Percentiles rank a stretch among this genome's conserved stretches.
phyloP scores from a whole-genome alignment of 495 filamentous ascomycete genomes.

The Podospora tetraspora region DNA sequence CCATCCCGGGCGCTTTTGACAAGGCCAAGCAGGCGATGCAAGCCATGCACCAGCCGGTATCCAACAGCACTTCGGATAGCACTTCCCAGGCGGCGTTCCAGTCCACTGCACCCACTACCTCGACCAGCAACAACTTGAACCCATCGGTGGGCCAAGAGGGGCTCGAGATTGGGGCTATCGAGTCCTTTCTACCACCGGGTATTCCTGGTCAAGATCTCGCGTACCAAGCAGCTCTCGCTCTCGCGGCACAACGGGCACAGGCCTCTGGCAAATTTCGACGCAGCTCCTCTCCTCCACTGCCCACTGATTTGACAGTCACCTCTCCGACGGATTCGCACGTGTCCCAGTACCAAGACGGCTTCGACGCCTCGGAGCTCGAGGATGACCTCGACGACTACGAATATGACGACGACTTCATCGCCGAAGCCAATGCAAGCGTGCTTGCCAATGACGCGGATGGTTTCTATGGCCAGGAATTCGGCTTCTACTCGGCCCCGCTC shows the following conservation, averaged over 20 bases:
- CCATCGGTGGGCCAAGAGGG: conserved; percentile 12
- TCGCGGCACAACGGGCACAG: conserved; percentile 69
- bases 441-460: conserved; percentile 87
- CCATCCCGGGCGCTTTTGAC: conserved; percentile 46
- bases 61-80: conserved; percentile 37
- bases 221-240: conserved; percentile 76
- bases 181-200: conserved; percentile 12
- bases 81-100: conserved; percentile 39
- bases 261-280: conserved; percentile 63
- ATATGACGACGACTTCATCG: conserved; percentile 83
- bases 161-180: not conserved
- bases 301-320: conserved; percentile 43
- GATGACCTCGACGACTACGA: conserved; percentile 42
- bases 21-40: conserved; percentile 36
- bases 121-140: conserved; percentile 27
- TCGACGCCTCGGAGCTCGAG: conserved; percentile 28
- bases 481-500: conserved; percentile 80
- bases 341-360: conserved; percentile 23
- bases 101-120: conserved; percentile 36
- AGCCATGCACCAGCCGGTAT: conserved; percentile 24
- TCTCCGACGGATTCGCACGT: conserved; percentile 39
- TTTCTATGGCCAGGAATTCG: conserved; percentile 94
- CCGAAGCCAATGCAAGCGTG: conserved; percentile 89
- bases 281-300: conserved; percentile 47
- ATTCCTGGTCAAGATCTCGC: conserved; percentile 52